Evolutionary conservation across 192 early-diverging fungal genomes (phyloP), one percentile per base, ranked within the genome.

Genomic region (Coemansia sp.): DNA sequence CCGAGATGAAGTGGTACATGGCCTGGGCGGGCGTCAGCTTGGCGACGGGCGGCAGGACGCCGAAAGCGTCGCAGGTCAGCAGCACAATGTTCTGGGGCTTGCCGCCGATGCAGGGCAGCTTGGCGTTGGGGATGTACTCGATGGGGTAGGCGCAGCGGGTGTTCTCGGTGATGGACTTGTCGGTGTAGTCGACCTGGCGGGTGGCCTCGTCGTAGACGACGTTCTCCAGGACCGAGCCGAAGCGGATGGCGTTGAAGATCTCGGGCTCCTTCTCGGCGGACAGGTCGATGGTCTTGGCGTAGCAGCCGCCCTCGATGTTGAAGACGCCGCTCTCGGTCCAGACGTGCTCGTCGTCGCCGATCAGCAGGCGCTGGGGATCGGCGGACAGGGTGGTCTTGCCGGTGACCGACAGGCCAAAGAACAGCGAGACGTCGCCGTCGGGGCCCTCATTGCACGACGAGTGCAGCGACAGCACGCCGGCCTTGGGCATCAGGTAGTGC

Each of bases 251-350:
- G 51, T 85, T 84, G 78, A 91, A 98, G 79, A 98, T 98, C 76
- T 96, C 95, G 50, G 95, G 95, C 67, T 98, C 95, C 84, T 96
- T 98, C 61, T 92, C 93, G 33, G 85, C 86, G 9, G 92, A 93
- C 32, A 98, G 79, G 56, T 95, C 91, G 56, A 98, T 92, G 59
- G 86, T 87, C 80, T 98, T 98, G 57, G 95, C 95, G 64, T 98
- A 98, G 81, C 95, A 98, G 26, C 95, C 95, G 53, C 95, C 95
- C 79, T 98, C 95, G 52, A 98, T 95, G 81, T 98, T 98, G 87
- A 98, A 98, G 46, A 96, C 79, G 56, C 93, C 93, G 35, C 84
- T 81, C 60, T 96, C 90, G n/a, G 88, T 90, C 95, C 95, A 98
- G 72, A 94, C 95, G 77, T 98, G 95, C 78, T 98, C 95, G 78